These are phyloP conservation scores for Moricandia arvensis DNA, from an alignment of 345 rosid species.

Conservation along the genomic window DNA sequence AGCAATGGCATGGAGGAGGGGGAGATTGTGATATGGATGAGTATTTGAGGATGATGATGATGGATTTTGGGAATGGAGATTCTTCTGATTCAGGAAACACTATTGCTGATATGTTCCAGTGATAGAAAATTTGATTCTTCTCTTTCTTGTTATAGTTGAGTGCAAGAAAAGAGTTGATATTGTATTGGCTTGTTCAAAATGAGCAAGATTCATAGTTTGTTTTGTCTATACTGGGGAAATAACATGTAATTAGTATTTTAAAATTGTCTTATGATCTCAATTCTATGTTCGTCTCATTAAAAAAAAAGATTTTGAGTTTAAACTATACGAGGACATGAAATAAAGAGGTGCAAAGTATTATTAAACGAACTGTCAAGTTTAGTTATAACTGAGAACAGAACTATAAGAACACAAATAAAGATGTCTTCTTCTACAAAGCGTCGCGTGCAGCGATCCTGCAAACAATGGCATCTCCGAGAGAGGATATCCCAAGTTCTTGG, in stretches of 20 bases:
- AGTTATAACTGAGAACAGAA: neutral
- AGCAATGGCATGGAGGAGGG: constrained; percentile 25
- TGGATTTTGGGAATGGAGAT: constrained; percentile 52
- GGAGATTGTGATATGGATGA: constrained; percentile 45
- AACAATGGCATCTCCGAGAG: constrained; percentile 77
- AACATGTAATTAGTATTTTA: constrained; percentile 16
- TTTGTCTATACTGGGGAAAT: neutral
- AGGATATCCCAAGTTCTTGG: constrained; percentile 63
- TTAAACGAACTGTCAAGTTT: neutral
- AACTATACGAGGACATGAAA: neutral
- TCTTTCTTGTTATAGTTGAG: constrained; percentile 23
- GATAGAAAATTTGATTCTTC: neutral
- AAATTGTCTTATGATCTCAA: neutral
- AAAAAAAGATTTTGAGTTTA: neutral
- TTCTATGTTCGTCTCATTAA: neutral
- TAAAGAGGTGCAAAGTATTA: neutral
- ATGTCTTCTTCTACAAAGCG: constrained; percentile 51
- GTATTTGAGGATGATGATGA: constrained; percentile 47
- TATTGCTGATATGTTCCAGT: constrained; percentile 38
- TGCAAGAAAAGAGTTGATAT: constrained; percentile 26
- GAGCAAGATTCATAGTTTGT: constrained; percentile 5
- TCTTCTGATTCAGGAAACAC: constrained; percentile 60
- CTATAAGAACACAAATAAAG: neutral
- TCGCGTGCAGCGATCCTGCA: constrained; percentile 86
- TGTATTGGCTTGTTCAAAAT: neutral